Base-by-base conservation (phyloP, 805 yeast species). In the Monosporozyma yasuniensis region DNA sequence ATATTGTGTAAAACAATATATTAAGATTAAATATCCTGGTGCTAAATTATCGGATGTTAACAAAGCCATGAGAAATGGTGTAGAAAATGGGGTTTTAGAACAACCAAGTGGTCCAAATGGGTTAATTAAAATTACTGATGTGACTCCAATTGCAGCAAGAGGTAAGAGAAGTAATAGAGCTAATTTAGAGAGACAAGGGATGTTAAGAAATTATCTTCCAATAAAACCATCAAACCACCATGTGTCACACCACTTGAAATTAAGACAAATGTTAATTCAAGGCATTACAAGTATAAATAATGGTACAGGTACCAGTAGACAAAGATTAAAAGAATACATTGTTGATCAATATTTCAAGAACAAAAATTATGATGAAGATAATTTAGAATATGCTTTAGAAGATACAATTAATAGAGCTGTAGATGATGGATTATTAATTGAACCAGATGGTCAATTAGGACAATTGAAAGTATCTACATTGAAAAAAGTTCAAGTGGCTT, bases 31-130 rank as follows among this genome's bases (percentile, higher is more conserved):
- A 18, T 28, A 38, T 21, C 43, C 44, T 12, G 37, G 35, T 21
- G 22, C 39, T 2, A 16, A 38, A 10, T 16, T 9, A 12, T 28
- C 42, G 5, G 23, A 91, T 69, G 42, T 41, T 22, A 61, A 60
- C 56, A 57, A 75, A 46, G 93, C 96, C 23, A 73, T 87, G 61
- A 82, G 83, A 72, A 83, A 80, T 66, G 95, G 95, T 56, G 91
- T 88, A 52, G 80, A 77, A 53, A 65, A 79, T n/a, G 91, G 85
- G 45, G 84, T 78, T 47, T 85, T 87, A 56, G 65, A 76, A 44
- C 95, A 86, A 71, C 95, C 95, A 65, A 87, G 87, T 72, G 96
- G 96, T 45, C 83, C 96, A 18, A 81, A 91, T n/a, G 95, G 95
- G 43, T 86, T 93, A 44, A 79, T 87, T 56, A 85, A 85, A 39